Conservation (phyloP, 2,329 filamentous ascomycete species). For the Cladosporium cucumerinum region DNA sequence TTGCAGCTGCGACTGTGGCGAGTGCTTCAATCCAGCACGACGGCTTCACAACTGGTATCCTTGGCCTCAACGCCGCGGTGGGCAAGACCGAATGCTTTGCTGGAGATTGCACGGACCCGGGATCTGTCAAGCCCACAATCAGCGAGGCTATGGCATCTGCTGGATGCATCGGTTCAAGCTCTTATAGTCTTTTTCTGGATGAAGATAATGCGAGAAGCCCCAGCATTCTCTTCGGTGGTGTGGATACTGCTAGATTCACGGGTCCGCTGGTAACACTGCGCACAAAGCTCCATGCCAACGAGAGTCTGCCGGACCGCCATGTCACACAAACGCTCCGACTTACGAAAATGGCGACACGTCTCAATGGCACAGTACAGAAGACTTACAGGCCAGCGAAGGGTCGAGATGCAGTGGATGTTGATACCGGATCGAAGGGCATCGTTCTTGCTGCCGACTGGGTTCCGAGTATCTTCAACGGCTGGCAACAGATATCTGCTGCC, state of each 20-base stretch:
- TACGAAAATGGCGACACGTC: not conserved
- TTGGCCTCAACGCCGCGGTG: not conserved
- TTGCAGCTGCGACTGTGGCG: not conserved
- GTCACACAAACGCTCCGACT: not conserved
- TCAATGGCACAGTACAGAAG: not conserved
- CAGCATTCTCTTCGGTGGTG: constrained; percentile 16
- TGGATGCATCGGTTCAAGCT: constrained; percentile 9
- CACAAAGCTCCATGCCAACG: not conserved
- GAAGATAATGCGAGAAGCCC: not conserved
- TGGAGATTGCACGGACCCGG: not conserved
- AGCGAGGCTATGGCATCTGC: constrained; percentile 1
- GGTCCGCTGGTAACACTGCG: not conserved
- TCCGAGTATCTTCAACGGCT: not conserved
- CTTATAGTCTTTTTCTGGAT: constrained; percentile 15
- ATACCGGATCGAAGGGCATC: not conserved
- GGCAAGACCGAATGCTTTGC: not conserved
- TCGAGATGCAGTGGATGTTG: not conserved
- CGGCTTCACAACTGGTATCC: not conserved
- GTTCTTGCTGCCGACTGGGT: not conserved
- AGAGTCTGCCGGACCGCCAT: not conserved
- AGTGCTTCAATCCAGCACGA: not conserved
- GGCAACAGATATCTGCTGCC: not conserved
- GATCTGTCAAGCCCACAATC: not conserved
- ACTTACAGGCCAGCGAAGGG: not conserved
- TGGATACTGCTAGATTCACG: constrained; percentile 11